Conservation (phyloP, 495 filamentous ascomycete genomes). For the Niebla homalea region DNA sequence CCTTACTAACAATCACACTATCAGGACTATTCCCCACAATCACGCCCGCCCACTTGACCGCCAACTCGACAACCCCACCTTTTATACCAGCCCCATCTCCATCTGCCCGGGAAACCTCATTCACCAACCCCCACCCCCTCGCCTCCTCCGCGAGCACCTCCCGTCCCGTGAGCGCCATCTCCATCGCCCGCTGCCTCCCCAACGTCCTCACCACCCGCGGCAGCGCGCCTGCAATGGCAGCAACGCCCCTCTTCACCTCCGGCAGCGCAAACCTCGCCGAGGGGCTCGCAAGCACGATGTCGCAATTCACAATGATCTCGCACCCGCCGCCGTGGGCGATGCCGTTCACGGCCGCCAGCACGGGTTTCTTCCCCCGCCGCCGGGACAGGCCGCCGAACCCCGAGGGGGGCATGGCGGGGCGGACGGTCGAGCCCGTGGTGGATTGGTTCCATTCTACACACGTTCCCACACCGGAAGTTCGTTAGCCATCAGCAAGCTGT, state of each 20-base stretch:
- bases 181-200: slow-evolving; percentile 55
- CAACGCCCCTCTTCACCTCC: slow-evolving; percentile 57
- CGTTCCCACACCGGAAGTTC: slow-evolving; percentile 1
- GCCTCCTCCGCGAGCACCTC: slow-evolving; percentile 45
- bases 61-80: slow-evolving; percentile 31
- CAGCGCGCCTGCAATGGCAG: slow-evolving; percentile 55
- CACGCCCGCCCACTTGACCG: slow-evolving; percentile 32
- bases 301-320: slow-evolving; percentile 59
- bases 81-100: slow-evolving; percentile 33
- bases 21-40: slow-evolving; percentile 58
- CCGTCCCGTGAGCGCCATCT: slow-evolving; percentile 55
- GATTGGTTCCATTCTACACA: slow-evolving; percentile 8
- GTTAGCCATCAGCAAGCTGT: not conserved
- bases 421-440: not conserved
- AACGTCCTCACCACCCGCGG: slow-evolving; percentile 57
- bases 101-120: slow-evolving; percentile 45
- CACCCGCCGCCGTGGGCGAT: slow-evolving; percentile 60
- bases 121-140: slow-evolving; percentile 56
- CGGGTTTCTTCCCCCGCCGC: slow-evolving; percentile 31
- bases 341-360: slow-evolving; percentile 68
- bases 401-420: slow-evolving; percentile 13
- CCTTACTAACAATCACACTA: slow-evolving; percentile 49
- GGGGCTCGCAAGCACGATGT: slow-evolving; percentile 48
- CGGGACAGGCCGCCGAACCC: slow-evolving; percentile 22
- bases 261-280: slow-evolving; percentile 48